Evolutionary conservation across 1,284 basidiomycete species (phyloP).

Genomic region (Flammula alnicola): DNA sequence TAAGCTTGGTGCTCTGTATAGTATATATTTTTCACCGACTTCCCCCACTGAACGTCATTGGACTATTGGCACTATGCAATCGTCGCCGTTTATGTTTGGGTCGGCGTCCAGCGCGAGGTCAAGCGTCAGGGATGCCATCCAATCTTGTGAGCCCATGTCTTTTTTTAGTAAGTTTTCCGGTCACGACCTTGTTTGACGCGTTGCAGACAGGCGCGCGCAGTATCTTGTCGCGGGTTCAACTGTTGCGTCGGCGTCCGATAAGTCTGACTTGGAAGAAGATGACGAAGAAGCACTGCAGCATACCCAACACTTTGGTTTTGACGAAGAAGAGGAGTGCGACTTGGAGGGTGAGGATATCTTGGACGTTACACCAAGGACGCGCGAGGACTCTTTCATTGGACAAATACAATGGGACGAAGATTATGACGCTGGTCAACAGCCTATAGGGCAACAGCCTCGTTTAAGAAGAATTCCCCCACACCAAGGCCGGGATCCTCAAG

Average conservation of each 20-base stretch:
- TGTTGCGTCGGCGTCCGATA: conserved; percentile 52
- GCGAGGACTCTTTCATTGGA: conserved; percentile 39
- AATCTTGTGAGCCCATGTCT: conserved; percentile 34
- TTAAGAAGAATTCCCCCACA: background rate
- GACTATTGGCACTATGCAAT: conserved; percentile 39
- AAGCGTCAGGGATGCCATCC: conserved; percentile 55
- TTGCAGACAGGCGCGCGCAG: conserved; percentile 54
- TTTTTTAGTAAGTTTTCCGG: background rate
- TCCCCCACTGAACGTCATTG: background rate
- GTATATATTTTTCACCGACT: background rate
- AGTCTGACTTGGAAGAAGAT: conserved; percentile 37
- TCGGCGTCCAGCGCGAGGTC: conserved; percentile 53
- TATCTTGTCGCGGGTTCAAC: conserved; percentile 64
- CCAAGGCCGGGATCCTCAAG: background rate
- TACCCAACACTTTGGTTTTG: conserved; percentile 18
- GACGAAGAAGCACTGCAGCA: conserved; percentile 35
- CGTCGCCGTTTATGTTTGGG: conserved; percentile 49
- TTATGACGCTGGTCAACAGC: conserved; percentile 11
- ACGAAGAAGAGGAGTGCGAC: conserved; percentile 40
- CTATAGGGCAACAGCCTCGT: background rate
- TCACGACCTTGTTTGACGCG: conserved; percentile 1
- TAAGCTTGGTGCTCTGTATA: background rate
- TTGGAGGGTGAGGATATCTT: conserved; percentile 24
- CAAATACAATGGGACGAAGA: conserved; percentile 53
- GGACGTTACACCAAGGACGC: conserved; percentile 8